Conservation (phyloP, 192 early-diverging fungal species). For the Mortierella alpina region DNA sequence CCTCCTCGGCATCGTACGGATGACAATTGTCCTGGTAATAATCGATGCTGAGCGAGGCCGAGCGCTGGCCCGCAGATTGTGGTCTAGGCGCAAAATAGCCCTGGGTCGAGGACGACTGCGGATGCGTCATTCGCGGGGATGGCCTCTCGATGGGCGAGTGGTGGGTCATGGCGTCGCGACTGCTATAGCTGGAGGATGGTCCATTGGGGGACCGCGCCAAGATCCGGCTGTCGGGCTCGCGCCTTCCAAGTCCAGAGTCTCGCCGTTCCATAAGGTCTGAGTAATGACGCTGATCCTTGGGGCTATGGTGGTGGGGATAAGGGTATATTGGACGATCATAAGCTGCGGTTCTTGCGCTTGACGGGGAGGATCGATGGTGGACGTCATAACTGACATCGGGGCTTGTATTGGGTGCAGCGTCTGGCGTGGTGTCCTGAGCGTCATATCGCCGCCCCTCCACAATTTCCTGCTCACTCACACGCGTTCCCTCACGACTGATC, state of each 20-base stretch:
- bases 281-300: no score
- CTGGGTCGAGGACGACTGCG: neutral
- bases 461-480: no score
- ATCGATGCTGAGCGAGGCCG: conserved; percentile 4
- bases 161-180: conserved; percentile 7
- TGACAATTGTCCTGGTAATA: conserved; percentile 21
- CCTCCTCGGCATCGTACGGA: conserved; percentile 17
- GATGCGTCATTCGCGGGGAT: conserved; percentile 1
- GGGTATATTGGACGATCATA: no score
- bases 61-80: conserved; percentile 19
- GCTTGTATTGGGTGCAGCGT: no score
- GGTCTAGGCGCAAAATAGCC: conserved; percentile 9
- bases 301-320: no score
- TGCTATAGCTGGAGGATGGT: neutral
- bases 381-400: no score
- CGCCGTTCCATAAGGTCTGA: conserved; percentile 2
- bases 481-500: no score
- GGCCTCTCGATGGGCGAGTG: neutral
- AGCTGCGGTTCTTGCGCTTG: no score
- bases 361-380: no score
- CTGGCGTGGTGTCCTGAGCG: no score
- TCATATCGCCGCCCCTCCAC: no score
- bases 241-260: conserved; percentile 19
- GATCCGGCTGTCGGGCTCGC: conserved; percentile 12
- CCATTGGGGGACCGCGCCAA: neutral